Base-by-base conservation (phyloP, 2,329 filamentous ascomycete species). In the Neopestalotiopsis sp. region DNA sequence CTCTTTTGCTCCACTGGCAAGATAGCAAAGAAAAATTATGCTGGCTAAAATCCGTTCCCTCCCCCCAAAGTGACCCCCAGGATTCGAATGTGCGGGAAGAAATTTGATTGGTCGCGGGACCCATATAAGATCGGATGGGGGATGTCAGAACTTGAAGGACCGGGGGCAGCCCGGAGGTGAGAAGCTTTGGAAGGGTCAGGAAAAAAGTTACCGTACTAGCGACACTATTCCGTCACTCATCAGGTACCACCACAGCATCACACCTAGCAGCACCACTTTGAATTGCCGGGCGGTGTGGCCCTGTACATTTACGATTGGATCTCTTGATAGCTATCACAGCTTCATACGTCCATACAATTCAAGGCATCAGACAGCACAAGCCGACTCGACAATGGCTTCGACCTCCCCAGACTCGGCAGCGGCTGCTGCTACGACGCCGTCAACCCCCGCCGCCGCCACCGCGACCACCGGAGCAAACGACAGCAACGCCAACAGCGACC, bases 401-500 rank as follows among this genome's bases (percentile, higher is more conserved):
- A 52, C 45, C 17, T 24, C 66, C 14, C 40, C 67, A 12, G 57
- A 57, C 20, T 32, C 67, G 28, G 40, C 57, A 38, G 24, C 59
- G n/a, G 34, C 56, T n/a, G 62, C 52, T 24, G 24, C 62, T 59
- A 64, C 63, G n/a, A 62, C 40, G 67, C 13, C 62, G 20, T 67
- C 63, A 65, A 67, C 69, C 13, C 69, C 58, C 12, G 45, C 69
- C 20, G 61, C 69, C 14, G 49, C 69, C 13, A 28, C 74, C 20
- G 60, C 72, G 0, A 6, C 72, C 14, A n/a, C 72, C 24, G 3
- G 24, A 28, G 24, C 24, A 4, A 28, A 28, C 24, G 24, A 28
- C 24, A 28, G 67, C 20, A 38, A 68, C 14, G 3, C 69, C n/a
- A 28, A 68, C 20, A 42, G 58, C 67, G 67, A 66, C 49, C 69